Evolutionary conservation across 2,329 filamentous ascomycete genomes (phyloP).

Genomic region (Trichoderma endophyticum): DNA sequence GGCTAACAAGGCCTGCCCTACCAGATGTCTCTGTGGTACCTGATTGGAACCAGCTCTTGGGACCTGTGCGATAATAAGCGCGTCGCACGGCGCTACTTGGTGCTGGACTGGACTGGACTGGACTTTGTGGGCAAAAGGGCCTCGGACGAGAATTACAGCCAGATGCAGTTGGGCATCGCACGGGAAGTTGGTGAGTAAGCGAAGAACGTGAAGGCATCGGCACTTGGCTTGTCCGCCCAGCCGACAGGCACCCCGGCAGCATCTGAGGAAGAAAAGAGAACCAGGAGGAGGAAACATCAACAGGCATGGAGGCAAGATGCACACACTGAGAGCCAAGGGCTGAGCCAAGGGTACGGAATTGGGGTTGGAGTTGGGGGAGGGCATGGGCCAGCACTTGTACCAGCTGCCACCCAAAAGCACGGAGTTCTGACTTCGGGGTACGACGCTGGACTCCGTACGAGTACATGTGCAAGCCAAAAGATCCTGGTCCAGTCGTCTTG

Average conservation of each 20-base stretch:
- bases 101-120: background rate
- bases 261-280: background rate
- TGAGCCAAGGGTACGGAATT: constrained; percentile 3
- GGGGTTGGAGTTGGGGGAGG: background rate
- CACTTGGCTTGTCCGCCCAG: background rate
- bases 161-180: background rate
- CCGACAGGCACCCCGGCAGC: background rate
- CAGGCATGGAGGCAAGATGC: background rate
- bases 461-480: background rate
- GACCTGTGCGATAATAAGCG: constrained; percentile 9
- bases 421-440: background rate
- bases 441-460: background rate
- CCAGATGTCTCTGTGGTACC: constrained; percentile 7
- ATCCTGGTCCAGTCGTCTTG: background rate
- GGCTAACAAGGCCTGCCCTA: constrained; percentile 13
- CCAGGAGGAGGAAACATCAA: background rate
- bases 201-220: background rate
- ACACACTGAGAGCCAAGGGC: background rate
- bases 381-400: background rate
- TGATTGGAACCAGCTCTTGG: constrained; percentile 5
- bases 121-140: background rate
- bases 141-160: constrained; percentile 5
- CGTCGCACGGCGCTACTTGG: constrained; percentile 2
- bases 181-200: background rate
- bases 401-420: background rate